Conservation (phyloP, 805 yeast genomes). For the Kazachstania taianensis region DNA sequence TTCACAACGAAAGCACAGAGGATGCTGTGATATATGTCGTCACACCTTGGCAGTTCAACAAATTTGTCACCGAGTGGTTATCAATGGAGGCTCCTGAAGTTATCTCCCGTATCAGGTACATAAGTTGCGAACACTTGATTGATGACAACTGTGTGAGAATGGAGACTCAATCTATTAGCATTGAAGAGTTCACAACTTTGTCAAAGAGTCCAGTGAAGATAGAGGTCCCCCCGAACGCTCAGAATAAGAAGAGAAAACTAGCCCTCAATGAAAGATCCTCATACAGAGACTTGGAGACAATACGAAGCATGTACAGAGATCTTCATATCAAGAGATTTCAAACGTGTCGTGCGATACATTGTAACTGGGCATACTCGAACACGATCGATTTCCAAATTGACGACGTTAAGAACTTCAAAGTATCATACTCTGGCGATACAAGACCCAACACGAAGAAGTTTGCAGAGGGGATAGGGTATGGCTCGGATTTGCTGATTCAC, state of each 20-base stretch:
- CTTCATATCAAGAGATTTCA: constrained; percentile 36
- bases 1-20: constrained; percentile 31
- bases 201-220: constrained; percentile 3
- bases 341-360: constrained; percentile 76
- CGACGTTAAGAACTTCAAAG: constrained; percentile 38
- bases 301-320: constrained; percentile 32
- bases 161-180: constrained; percentile 24
- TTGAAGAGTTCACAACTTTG: constrained; percentile 15
- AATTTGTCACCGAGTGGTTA: constrained; percentile 63
- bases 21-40: constrained; percentile 43
- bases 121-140: constrained; percentile 53
- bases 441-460: constrained; percentile 61
- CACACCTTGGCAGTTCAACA: constrained; percentile 64
- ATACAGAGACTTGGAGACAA: constrained; percentile 20
- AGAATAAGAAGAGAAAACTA: constrained; percentile 16
- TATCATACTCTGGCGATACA: constrained; percentile 92
- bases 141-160: constrained; percentile 28
- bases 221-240: constrained; percentile 3
- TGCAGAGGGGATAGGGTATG: constrained; percentile 48
- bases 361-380: constrained; percentile 70
- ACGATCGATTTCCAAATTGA: constrained; percentile 38
- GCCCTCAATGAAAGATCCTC: constrained; percentile 19
- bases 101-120: constrained; percentile 36
- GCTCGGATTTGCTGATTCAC: constrained; percentile 71
- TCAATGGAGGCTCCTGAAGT: constrained; percentile 36